These are phyloP conservation scores for Platismatia glauca DNA, from an alignment of 495 filamentous ascomycete species.

Conservation along the genomic window DNA sequence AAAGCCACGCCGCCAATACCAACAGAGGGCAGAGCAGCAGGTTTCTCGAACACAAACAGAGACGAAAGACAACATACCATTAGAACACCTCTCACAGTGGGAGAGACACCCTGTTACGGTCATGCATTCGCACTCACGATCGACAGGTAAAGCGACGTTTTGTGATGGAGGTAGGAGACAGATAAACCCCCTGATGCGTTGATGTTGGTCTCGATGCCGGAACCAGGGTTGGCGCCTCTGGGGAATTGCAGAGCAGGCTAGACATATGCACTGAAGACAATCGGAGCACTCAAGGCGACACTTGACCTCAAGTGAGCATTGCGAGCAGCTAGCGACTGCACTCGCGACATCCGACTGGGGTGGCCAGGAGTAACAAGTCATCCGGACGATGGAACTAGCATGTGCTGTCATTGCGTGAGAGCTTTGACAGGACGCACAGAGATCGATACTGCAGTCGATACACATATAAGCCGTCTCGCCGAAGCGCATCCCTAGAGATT, in stretches of 20 bases:
- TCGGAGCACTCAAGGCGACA: slow-evolving; percentile 2
- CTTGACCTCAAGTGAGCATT: slow-evolving; percentile 5
- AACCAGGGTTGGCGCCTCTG: background rate
- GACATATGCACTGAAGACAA: background rate
- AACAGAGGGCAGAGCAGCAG: background rate
- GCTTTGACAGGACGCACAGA: background rate
- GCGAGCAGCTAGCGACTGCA: background rate
- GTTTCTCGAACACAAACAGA: too few species aligned
- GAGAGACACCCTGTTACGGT: background rate
- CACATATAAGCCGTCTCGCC: background rate
- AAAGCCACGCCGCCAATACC: background rate
- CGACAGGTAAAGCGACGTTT: background rate
- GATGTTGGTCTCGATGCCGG: background rate
- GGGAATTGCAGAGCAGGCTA: background rate
- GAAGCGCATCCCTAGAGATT: slow-evolving; percentile 1
- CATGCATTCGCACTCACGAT: background rate
- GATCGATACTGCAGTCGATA: background rate
- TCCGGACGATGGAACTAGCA: background rate
- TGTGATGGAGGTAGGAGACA: background rate
- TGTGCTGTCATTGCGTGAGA: background rate
- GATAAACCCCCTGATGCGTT: background rate
- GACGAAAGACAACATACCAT: background rate
- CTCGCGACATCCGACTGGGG: background rate
- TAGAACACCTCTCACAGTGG: slow-evolving; percentile 1
- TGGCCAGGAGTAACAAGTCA: background rate